Evolutionary conservation across 495 filamentous ascomycete species (phyloP), one percentile per base, ranked within the genome.

Genomic region (Jackrogersella minutella): DNA sequence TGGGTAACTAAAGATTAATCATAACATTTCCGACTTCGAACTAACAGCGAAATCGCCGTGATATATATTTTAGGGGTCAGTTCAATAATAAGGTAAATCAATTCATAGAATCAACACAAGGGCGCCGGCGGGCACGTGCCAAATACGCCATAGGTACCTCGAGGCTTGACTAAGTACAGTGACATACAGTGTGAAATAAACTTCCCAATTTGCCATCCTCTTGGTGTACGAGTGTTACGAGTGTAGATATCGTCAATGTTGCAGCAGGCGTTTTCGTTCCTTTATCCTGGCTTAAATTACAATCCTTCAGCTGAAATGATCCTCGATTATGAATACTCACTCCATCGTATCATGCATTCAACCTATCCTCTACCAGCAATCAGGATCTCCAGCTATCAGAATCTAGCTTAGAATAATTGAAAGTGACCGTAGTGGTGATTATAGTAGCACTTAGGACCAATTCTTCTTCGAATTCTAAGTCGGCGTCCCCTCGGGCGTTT

Each of bases 111-210:
- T 68, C 64, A 62, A 62, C 31, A 21, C n/a, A 68, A 62, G 58
- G 64, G 58, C 58, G 64, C 7, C 21, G 37, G 6, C 21, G 37
- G 6, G 65, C 65, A 68, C 65, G 52, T 52, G 47, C 53, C 41
- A 24, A 22, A 11, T 44, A 16, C 17, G 16, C 17, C 40, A 36
- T 19, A 53, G 49, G 19, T 16, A 2, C n/a, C n/a, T n/a, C n/a
- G n/a, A n/a, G n/a, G 17, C 43, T 47, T 47, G n/a, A 26, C 21
- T 51, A 51, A 11, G 6, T 62, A 66, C 47, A 55, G 55, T 54
- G 40, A 16, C 8, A 46, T 58, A 55, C 62, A 47, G 61, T 64
- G 52, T 13, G 41, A 47, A 47, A n/a, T n/a, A 22, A 28, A 21
- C 3, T 11, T 24, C 5, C 17, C 40, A 17, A 2, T 34, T 34